These are phyloP conservation scores for Fusarium armeniacum DNA, from an alignment of 2,329 filamentous ascomycete genomes.

Conservation along the genomic window DNA sequence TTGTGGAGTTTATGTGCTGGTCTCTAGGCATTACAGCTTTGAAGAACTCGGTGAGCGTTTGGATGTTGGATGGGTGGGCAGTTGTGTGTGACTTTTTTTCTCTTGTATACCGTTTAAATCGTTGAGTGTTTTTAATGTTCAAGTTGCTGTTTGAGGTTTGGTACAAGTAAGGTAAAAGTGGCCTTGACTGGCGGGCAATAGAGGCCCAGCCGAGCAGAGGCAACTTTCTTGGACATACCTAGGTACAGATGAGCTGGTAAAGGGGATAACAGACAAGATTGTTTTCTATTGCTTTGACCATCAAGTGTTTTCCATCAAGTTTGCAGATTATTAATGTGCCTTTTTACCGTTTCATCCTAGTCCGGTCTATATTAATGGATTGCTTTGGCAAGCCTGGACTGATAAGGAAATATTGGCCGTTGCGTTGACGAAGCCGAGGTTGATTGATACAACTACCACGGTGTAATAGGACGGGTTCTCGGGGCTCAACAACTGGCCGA, in stretches of 20 bases:
- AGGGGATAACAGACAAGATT: neutral
- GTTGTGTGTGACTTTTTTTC: neutral
- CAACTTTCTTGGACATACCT: neutral
- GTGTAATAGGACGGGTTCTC: conserved; percentile 8
- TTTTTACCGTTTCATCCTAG: neutral
- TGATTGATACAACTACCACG: neutral
- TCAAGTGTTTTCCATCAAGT: neutral
- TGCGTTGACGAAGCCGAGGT: conserved; percentile 13
- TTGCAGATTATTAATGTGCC: neutral
- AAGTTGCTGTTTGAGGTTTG: neutral
- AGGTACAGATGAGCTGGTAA: neutral
- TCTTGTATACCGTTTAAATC: neutral
- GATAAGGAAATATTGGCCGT: neutral
- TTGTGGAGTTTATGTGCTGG: neutral
- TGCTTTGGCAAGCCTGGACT: neutral
- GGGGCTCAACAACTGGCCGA: conserved; percentile 7
- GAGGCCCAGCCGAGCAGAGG: neutral
- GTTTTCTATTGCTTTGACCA: neutral
- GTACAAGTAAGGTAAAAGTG: neutral
- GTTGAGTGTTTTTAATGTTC: neutral
- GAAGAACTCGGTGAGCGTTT: neutral
- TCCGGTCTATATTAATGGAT: neutral
- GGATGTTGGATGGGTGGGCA: neutral
- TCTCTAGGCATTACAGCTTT: neutral
- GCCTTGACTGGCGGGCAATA: neutral